Evolutionary conservation across 306 rosid genomes (phyloP).

Genomic region (Psophocarpus tetragonolobus): DNA sequence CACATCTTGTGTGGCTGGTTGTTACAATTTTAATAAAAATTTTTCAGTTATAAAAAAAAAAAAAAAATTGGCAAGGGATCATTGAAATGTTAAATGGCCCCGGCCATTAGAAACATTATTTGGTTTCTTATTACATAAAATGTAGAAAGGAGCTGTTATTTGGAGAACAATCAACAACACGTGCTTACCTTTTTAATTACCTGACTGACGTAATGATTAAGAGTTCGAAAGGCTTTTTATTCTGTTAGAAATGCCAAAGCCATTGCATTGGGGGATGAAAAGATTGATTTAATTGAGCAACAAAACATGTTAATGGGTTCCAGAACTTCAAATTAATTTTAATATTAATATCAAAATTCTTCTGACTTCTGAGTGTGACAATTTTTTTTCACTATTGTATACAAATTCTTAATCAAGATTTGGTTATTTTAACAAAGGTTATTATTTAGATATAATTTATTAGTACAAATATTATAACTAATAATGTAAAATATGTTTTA

Average conservation of each 20-base stretch:
- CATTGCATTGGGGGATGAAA: conserved; percentile 21
- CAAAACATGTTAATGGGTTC: conserved; percentile 14
- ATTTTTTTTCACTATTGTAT: not conserved
- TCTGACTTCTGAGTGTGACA: not conserved
- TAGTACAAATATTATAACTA: not conserved
- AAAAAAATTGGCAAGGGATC: not conserved
- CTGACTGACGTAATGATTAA: conserved; percentile 52
- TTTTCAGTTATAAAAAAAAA: too few species aligned
- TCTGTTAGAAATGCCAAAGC: conserved; percentile 38
- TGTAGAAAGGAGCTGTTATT: conserved; percentile 19
- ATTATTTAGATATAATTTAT: not conserved
- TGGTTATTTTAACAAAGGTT: not conserved
- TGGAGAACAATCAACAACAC: conserved; percentile 43
- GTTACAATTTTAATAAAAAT: too few species aligned
- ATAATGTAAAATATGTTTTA: not conserved
- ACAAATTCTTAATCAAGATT: not conserved
- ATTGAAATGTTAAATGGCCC: conserved; percentile 22
- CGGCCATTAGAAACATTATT: conserved; percentile 29
- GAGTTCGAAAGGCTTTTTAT: conserved; percentile 14
- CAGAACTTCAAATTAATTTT: conserved; percentile 29
- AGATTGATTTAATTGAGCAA: conserved; percentile 44
- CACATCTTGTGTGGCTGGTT: too few species aligned
- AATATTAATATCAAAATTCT: not conserved
- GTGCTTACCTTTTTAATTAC: conserved; percentile 38
- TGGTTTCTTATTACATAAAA: not conserved